Conservation (phyloP, 371 early-diverging fungal species). For the Dichotomocladium elegans region DNA sequence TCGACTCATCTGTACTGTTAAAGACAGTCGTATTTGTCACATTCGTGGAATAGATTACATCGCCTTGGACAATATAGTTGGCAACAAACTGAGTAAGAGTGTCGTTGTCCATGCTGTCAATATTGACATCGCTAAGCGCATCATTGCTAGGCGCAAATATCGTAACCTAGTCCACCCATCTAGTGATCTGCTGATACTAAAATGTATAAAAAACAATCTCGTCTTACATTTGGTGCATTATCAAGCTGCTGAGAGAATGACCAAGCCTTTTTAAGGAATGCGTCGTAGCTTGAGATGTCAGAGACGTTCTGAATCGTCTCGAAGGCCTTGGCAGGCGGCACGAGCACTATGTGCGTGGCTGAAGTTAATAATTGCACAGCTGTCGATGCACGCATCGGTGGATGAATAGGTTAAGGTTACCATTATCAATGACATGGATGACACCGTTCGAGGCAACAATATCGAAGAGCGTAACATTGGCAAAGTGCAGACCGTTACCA, state of each 20-base stretch:
- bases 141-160: slow-evolving; percentile 31
- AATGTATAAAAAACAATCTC: no score
- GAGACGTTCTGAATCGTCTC: slow-evolving; percentile 11
- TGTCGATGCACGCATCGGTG: background rate
- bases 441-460: slow-evolving; percentile 35
- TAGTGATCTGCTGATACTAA: background rate
- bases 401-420: slow-evolving; percentile 13
- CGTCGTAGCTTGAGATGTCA: slow-evolving; percentile 6
- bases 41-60: slow-evolving; percentile 10
- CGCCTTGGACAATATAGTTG: slow-evolving; percentile 1
- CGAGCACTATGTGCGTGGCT: slow-evolving; percentile 16
- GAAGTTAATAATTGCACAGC: no score
- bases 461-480: slow-evolving; percentile 20
- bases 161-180: slow-evolving; percentile 23
- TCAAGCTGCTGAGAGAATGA: slow-evolving; percentile 16
- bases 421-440: slow-evolving; percentile 31
- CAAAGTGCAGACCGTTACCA: slow-evolving; percentile 25
- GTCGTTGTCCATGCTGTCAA: background rate
- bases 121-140: slow-evolving; percentile 12
- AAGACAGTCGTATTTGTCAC: background rate
- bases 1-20: background rate
- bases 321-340: slow-evolving; percentile 26
- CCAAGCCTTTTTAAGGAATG: slow-evolving; percentile 2
- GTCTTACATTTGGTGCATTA: slow-evolving; percentile 23
- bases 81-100: slow-evolving; percentile 3